A percentile compares a stretch with the other conserved stretches of the same genome.
These are phyloP conservation scores for Trypanosomatidae sp. DNA, from an alignment of 208 protist species.

Conservation along the genomic window DNA sequence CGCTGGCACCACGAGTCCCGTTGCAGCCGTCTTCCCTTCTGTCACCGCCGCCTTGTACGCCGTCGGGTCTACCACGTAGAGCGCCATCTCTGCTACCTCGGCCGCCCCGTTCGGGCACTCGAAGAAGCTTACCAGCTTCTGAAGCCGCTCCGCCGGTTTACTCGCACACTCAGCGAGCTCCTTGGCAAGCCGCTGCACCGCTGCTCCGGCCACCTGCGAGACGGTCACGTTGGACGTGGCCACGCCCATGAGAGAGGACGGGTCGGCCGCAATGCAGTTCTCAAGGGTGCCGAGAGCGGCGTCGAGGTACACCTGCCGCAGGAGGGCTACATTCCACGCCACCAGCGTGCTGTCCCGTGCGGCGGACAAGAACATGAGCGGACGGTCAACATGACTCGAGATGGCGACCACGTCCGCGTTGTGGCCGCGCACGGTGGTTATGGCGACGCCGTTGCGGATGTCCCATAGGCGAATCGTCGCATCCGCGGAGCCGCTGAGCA, in stretches of 20 bases:
- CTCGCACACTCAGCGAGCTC: conserved; percentile 51
- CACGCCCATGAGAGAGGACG: conserved; percentile 45
- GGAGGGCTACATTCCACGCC: conserved; percentile 80
- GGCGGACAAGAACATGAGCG: conserved; percentile 88
- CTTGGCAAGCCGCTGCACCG: conserved; percentile 54
- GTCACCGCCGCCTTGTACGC: conserved; percentile 30
- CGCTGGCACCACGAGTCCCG: conserved; percentile 47
- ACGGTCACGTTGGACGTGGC: conserved; percentile 36
- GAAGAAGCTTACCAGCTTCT: conserved; percentile 69
- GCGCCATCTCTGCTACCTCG: conserved; percentile 59
- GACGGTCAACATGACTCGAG: conserved; percentile 76
- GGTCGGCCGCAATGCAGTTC: conserved; percentile 51
- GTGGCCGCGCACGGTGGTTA: conserved; percentile 80
- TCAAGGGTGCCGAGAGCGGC: conserved; percentile 71
- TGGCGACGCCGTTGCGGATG: conserved; percentile 56
- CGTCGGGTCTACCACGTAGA: conserved; percentile 39
- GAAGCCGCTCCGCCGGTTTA: conserved; percentile 57
- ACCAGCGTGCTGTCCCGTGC: conserved; percentile 87
- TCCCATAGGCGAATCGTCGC: conserved; percentile 92
- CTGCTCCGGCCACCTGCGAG: conserved; percentile 42
- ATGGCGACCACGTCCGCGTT: conserved; percentile 86
- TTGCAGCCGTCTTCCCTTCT: conserved; percentile 31
- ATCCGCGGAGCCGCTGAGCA: conserved; percentile 80
- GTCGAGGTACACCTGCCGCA: conserved; percentile 70
- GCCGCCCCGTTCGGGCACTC: conserved; percentile 71